Conservation (phyloP, 176 grass and related monocot genomes). For the Aegilops speltoides region DNA sequence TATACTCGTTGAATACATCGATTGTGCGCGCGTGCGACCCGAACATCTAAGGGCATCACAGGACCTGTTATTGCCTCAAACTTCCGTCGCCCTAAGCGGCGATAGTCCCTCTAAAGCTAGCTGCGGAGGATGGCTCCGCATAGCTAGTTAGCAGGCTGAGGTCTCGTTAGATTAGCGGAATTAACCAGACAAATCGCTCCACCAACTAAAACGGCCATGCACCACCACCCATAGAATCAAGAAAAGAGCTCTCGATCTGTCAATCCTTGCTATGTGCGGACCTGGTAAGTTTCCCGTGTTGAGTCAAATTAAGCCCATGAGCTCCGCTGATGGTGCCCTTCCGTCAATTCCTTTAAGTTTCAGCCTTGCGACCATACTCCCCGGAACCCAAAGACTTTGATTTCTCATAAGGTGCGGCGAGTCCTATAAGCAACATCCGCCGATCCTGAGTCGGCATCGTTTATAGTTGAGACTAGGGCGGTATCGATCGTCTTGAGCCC, state of each 20-base stretch:
- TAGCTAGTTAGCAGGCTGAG: constrained; percentile 65
- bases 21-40: too few relatives aligned
- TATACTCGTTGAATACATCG: constrained; percentile 76
- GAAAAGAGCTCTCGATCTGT: too few relatives aligned
- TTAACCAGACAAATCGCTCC: too few relatives aligned
- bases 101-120: constrained; percentile 96
- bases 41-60: constrained; percentile 77
- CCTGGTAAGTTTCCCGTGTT: too few relatives aligned
- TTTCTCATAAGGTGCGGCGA: too few relatives aligned
- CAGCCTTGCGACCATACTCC: constrained; percentile 36
- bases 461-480: constrained; percentile 76
- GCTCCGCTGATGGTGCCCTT: constrained; percentile 35
- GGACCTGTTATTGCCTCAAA: constrained; percentile 80
- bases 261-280: too few relatives aligned
- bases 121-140: constrained; percentile 50
- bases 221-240: too few relatives aligned
- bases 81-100: constrained; percentile 67
- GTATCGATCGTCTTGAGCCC: constrained; percentile 67
- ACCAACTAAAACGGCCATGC: too few relatives aligned
- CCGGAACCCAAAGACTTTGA: too few relatives aligned
- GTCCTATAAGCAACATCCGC: constrained; percentile 75
- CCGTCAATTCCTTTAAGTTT: constrained; percentile 24
- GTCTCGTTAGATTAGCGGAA: constrained; percentile 74
- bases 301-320: too few relatives aligned
- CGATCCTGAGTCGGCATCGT: constrained; percentile 64